Base-by-base conservation (phyloP, 2,329 filamentous ascomycete species). In the Tympanopsis confertula region DNA sequence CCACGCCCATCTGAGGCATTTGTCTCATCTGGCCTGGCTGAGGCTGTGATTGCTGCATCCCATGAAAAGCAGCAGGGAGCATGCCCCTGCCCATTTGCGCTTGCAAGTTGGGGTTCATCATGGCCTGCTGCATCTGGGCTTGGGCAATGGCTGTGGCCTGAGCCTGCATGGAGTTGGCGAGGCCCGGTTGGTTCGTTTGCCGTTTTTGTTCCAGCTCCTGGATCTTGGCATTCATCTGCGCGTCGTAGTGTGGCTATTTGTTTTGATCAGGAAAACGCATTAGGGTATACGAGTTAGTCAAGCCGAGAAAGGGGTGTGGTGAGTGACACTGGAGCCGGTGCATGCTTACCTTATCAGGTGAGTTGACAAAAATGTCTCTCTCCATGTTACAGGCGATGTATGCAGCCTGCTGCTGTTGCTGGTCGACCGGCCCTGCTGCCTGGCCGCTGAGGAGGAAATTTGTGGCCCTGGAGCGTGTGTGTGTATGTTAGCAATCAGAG, bases 41-140 rank as follows among this genome's bases (percentile, higher is more conserved):
- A 39, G 74, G 71, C 41, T 74, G 72, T 24, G 77, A 61, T 35
- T 70, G 66, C 42, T 72, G 72, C 41, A 78, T 77, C 1, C 62
- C 65, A 46, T 66, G 71, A 42, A 70, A 73, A 2, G 58, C 55
- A 5, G 58, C 61, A 46, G 69, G 69, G 1, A 60, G 62, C 54
- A 70, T 65, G 12, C 62, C 63, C 24, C 71, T 63, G 28, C 63
- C 61, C 58, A 74, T 67, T 43, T 70, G 64, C 12, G 58, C 61
- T 41, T 68, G 67, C 59, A 73, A 50, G 40, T 63, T 67, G 39
- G 66, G 66, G 41, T 62, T 70, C 61, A 74, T 65, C 58, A 74
- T 61, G 38, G 69, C 58, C 42, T 68, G 62, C 36, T 64, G 60
- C 4, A 53, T 42, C 39, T 57, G 53, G 5, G 56, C 51, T 40